Evolutionary conservation across 2,329 filamentous ascomycete genomes (phyloP).

Genomic region (Fusarium multiceps): DNA sequence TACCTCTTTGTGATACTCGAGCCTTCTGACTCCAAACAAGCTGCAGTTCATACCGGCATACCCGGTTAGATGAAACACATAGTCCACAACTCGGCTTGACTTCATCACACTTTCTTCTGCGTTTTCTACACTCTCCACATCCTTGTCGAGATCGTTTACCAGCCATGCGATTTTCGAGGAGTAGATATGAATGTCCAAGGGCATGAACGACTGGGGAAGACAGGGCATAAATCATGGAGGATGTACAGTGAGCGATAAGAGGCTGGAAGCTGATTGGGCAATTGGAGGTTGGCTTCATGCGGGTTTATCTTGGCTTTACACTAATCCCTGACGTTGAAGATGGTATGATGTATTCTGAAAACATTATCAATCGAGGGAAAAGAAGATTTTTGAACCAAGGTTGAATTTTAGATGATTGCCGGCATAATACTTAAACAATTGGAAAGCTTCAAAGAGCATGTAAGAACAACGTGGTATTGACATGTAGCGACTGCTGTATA

Average conservation of each 20-base stretch:
- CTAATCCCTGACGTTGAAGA: not conserved
- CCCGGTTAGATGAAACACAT: slow-evolving; percentile 30
- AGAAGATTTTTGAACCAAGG: no score
- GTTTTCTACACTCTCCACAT: slow-evolving; percentile 46
- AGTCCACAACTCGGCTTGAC: slow-evolving; percentile 43
- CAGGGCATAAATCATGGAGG: not conserved
- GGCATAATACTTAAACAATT: no score
- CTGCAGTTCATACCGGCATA: slow-evolving; percentile 42
- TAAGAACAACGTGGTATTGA: no score
- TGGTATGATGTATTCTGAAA: not conserved
- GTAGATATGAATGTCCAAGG: not conserved
- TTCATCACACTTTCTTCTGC: slow-evolving; percentile 47
- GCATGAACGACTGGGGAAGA: not conserved
- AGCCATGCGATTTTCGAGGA: slow-evolving; percentile 28
- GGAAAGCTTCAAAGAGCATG: no score
- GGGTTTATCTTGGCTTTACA: not conserved
- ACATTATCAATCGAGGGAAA: no score
- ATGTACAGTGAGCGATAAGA: not conserved
- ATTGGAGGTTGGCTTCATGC: not conserved
- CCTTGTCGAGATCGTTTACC: slow-evolving; percentile 43
- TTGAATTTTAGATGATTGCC: no score
- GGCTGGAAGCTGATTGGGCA: not conserved
- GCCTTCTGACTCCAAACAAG: slow-evolving; percentile 39
- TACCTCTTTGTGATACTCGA: not conserved
- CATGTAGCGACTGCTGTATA: no score